Evolutionary conservation across 306 rosid species (phyloP).

Genomic region (Abrus precatorius): DNA sequence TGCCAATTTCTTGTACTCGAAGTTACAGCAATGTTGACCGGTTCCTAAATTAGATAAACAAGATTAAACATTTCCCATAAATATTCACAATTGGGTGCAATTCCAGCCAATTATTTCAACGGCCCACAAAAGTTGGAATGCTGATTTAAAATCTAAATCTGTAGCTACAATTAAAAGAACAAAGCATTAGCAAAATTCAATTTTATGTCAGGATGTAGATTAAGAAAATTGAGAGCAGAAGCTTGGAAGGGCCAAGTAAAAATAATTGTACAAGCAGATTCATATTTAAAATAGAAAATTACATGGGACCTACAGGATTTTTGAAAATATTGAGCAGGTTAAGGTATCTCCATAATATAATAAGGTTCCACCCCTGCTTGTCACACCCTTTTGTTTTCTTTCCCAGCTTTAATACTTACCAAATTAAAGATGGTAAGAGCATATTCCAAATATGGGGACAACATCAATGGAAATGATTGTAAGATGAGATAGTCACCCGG

Average conservation of each 20-base stretch:
- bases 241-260: not conserved
- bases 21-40: conserved; percentile 10
- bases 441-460: not conserved
- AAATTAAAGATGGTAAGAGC: not conserved
- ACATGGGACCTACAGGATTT: not conserved
- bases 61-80: conserved; percentile 9
- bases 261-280: not conserved
- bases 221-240: not conserved
- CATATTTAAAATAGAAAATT: not conserved
- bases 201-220: conserved; percentile 10
- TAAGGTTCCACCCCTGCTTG: not conserved
- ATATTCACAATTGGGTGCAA: not conserved
- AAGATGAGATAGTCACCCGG: conserved; percentile 59
- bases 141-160: conserved; percentile 6
- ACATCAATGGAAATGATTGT: conserved; percentile 2
- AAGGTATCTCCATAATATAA: not conserved
- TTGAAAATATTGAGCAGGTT: not conserved
- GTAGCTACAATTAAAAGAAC: not conserved
- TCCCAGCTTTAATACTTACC: not conserved
- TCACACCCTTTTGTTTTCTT: conserved; percentile 1
- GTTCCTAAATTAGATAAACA: conserved; percentile 1
- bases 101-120: conserved; percentile 2
- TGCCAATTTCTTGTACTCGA: conserved; percentile 17
- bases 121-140: not conserved
- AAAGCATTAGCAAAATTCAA: not conserved